Conservation (phyloP, 345 rosid species). For the Eucalyptus microcorys region DNA sequence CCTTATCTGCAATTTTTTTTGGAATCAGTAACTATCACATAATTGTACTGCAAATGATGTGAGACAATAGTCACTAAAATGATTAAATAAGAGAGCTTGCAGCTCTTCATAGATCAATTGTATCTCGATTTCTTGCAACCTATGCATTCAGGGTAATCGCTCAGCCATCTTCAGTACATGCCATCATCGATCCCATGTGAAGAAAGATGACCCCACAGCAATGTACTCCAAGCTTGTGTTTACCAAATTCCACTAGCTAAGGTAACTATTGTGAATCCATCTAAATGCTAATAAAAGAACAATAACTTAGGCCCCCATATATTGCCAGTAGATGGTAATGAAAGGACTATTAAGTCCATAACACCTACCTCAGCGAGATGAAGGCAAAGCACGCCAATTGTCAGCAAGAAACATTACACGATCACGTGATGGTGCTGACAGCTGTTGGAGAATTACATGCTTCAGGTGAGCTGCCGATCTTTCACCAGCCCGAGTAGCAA, state of each 20-base stretch:
- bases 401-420: slow-evolving; percentile 43
- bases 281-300: neutral
- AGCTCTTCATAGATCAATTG: neutral
- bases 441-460: slow-evolving; percentile 53
- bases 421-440: slow-evolving; percentile 41
- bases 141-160: neutral
- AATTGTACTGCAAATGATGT: neutral
- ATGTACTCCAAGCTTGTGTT: neutral
- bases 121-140: neutral
- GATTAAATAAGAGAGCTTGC: neutral
- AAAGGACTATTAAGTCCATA: neutral
- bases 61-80: neutral
- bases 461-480: slow-evolving; percentile 64
- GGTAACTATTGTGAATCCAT: neutral
- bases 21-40: neutral
- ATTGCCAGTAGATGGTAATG: neutral
- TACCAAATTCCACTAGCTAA: neutral
- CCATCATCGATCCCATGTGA: neutral
- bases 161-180: neutral
- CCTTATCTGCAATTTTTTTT: neutral
- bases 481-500: slow-evolving; percentile 82
- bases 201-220: neutral
- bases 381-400: slow-evolving; percentile 46
- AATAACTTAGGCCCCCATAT: neutral
- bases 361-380: slow-evolving; percentile 10